These are phyloP conservation scores for Nematodospora anomalae DNA, from an alignment of 1,139 yeast species.

Conservation along the genomic window DNA sequence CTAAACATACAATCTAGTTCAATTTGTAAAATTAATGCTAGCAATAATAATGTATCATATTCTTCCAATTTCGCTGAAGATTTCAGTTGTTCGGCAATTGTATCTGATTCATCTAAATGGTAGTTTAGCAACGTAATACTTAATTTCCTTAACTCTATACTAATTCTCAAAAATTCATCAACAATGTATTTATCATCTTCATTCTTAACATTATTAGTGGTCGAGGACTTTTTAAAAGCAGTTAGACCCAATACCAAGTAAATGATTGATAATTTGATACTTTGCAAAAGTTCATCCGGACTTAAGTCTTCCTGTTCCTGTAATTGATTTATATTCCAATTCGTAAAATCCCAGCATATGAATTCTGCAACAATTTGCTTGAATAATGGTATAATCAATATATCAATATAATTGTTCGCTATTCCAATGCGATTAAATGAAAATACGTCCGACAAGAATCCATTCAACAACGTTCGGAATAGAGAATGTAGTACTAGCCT, in stretches of 20 bases:
- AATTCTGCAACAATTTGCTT: conserved; percentile 34
- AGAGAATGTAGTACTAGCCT: conserved; percentile 18
- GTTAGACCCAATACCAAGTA: conserved; percentile 30
- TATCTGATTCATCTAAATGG: conserved; percentile 47
- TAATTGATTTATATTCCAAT: conserved; percentile 18
- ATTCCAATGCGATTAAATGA: conserved; percentile 25
- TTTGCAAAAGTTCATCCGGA: conserved; percentile 10
- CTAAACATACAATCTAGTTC: conserved; percentile 40
- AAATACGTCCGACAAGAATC: conserved; percentile 21
- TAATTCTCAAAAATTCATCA: conserved; percentile 28
- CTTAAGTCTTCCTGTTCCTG: conserved; percentile 13
- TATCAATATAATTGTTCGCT: conserved; percentile 29
- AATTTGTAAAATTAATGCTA: conserved; percentile 38
- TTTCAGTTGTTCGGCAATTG: conserved; percentile 19
- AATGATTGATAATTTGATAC: conserved; percentile 28
- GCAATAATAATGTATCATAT: conserved; percentile 25
- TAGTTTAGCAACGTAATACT: conserved; percentile 36
- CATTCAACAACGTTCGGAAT: conserved; percentile 21
- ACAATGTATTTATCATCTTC: conserved; percentile 18
- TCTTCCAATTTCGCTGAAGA: conserved; percentile 15
- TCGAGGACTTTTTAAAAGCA: conserved; percentile 22
- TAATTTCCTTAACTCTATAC: conserved; percentile 41
- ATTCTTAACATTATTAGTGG: conserved; percentile 10
- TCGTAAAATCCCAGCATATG: conserved; percentile 23
- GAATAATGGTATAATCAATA: conserved; percentile 31